These are phyloP conservation scores for Rhazya stricta DNA, from an alignment of 257 asterid species.

Conservation along the genomic window DNA sequence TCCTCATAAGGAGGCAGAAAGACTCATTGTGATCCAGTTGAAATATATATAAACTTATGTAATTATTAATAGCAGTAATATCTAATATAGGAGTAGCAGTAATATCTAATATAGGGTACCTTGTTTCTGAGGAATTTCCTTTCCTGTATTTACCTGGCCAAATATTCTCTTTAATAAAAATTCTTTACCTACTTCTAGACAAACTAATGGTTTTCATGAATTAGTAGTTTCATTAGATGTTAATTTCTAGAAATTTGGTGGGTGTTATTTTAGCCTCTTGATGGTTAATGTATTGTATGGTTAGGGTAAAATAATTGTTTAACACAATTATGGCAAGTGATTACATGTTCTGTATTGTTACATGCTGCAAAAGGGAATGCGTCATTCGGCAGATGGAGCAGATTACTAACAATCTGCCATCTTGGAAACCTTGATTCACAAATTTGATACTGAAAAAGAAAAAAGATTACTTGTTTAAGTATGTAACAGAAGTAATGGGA, in stretches of 20 bases:
- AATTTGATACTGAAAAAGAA: constrained; percentile 1
- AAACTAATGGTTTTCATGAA: neutral
- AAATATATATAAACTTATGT: too few relatives aligned
- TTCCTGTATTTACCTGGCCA: neutral
- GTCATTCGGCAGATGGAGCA: neutral
- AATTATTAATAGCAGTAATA: neutral
- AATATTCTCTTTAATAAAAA: neutral
- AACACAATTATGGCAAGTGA: too few relatives aligned
- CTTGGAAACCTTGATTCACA: neutral
- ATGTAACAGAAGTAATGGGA: neutral
- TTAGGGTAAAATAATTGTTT: neutral
- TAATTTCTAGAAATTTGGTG: neutral
- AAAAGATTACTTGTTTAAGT: neutral
- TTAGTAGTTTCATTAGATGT: neutral
- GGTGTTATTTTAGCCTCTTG: neutral
- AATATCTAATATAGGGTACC: neutral
- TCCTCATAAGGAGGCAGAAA: neutral
- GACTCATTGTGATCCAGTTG: neutral
- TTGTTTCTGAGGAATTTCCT: neutral
- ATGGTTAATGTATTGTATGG: neutral
- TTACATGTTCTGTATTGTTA: neutral
- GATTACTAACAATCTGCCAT: neutral
- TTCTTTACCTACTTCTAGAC: neutral
- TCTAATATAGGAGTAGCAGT: too few relatives aligned
- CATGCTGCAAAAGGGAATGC: neutral